Evolutionary conservation across 805 yeast species (phyloP).

Genomic region (Yarrowia sp.): DNA sequence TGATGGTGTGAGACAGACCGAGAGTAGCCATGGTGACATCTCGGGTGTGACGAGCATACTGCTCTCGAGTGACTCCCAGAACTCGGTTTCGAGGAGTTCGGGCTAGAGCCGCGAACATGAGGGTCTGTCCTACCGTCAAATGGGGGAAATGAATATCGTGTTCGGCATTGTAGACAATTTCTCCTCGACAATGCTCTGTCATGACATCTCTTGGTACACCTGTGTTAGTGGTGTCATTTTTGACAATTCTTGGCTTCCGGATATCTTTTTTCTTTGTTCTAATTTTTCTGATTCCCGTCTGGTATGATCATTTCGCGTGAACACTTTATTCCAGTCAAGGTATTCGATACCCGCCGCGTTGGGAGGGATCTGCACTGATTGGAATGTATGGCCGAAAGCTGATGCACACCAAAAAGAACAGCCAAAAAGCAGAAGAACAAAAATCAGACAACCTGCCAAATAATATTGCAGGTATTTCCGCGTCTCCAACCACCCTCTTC

Average conservation of each 20-base stretch:
- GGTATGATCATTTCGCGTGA: constrained; percentile 37
- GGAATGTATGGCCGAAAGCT: neutral
- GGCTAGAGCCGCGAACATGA: constrained; percentile 58
- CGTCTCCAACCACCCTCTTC: neutral
- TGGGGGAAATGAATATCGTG: constrained; percentile 66
- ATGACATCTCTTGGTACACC: constrained; percentile 49
- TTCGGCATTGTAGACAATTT: constrained; percentile 68
- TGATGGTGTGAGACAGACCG: constrained; percentile 50
- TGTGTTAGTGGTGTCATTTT: constrained; percentile 37
- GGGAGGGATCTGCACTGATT: constrained; percentile 36
- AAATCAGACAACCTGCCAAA: neutral
- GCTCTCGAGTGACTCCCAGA: constrained; percentile 55
- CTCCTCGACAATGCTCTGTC: constrained; percentile 56
- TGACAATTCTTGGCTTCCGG: neutral
- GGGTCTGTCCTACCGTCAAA: constrained; percentile 62
- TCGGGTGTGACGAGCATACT: constrained; percentile 52
- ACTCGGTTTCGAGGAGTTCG: constrained; percentile 62
- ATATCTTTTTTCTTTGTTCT: neutral
- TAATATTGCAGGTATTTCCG: neutral
- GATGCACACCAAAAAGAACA: neutral
- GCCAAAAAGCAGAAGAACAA: neutral
- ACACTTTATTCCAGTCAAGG: constrained; percentile 7
- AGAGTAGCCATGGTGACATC: constrained; percentile 53
- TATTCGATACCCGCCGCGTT: constrained; percentile 56
- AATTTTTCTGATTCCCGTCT: neutral